A percentile compares a stretch with the other conserved stretches of the same genome.
Evolutionary conservation across 768 basidiomycete genomes (phyloP).

Genomic region (Leucosporidium creatinivorum): DNA sequence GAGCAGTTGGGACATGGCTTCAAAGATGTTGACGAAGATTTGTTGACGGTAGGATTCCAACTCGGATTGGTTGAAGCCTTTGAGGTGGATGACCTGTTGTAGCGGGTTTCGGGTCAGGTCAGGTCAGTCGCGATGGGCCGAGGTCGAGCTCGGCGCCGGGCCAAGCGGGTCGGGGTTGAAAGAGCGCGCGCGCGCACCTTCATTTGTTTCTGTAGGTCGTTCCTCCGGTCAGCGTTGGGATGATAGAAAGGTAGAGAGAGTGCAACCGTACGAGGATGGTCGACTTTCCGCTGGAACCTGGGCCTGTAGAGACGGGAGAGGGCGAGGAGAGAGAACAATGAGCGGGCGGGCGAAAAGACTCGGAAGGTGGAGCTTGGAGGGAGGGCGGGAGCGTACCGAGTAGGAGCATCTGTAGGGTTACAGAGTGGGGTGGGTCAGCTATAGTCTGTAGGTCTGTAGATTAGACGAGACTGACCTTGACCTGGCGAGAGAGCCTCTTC

Average conservation of each 20-base stretch:
- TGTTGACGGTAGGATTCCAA: conserved; percentile 84
- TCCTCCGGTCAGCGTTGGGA: no score
- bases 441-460: no score
- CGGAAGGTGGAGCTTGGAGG: neutral
- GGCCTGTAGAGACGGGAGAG: conserved; percentile 16
- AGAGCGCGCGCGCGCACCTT: no score
- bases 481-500: conserved; percentile 14
- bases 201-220: conserved; percentile 33
- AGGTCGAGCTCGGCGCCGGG: no score
- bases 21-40: conserved; percentile 83
- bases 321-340: no score
- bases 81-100: conserved; percentile 72
- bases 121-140: no score
- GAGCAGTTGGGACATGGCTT: conserved; percentile 60
- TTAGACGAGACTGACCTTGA: conserved; percentile 37
- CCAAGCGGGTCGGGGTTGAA: no score
- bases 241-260: no score
- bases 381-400: conserved; percentile 9
- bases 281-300: conserved; percentile 24
- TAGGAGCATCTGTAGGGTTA: conserved; percentile 24
- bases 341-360: no score
- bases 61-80: conserved; percentile 73
- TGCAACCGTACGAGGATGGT: conserved; percentile 29
- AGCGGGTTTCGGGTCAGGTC: no score
- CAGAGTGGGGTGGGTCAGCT: neutral